These are phyloP conservation scores for Lactuca sativa DNA, from an alignment of 129 eudicot species.

Conservation along the genomic window DNA sequence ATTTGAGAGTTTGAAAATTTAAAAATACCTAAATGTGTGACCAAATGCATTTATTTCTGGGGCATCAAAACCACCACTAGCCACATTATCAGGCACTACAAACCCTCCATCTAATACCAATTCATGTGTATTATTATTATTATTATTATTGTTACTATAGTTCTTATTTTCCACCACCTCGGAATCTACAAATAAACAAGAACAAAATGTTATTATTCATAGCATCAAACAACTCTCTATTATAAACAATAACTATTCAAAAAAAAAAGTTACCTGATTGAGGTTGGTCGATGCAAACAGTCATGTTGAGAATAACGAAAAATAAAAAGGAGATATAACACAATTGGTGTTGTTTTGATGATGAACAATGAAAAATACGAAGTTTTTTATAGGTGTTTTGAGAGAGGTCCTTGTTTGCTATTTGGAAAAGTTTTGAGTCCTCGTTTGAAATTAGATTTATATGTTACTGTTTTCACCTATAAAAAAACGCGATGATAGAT, in stretches of 20 bases:
- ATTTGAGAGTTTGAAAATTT: background rate
- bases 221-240: background rate
- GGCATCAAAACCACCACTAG: conserved; percentile 57
- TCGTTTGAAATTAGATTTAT: conserved; percentile 27
- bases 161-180: conserved; percentile 46
- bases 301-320: conserved; percentile 34
- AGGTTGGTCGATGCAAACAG: conserved; percentile 61
- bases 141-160: conserved; percentile 2
- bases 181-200: conserved; percentile 21
- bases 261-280: conserved; percentile 37
- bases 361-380: background rate
- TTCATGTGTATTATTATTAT: conserved; percentile 35
- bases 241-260: too few relatives aligned
- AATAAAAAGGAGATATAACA: background rate
- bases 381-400: conserved; percentile 40
- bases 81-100: conserved; percentile 36
- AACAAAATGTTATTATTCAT: background rate
- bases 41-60: conserved; percentile 85
- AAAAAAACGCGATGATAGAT: background rate
- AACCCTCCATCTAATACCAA: conserved; percentile 69
- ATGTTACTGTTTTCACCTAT: conserved; percentile 22
- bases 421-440: conserved; percentile 43
- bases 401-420: conserved; percentile 52
- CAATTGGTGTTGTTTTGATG: conserved; percentile 21
- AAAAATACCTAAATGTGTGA: conserved; percentile 57